These are phyloP conservation scores for Mycena metata DNA, from an alignment of 768 basidiomycete genomes.

Conservation along the genomic window DNA sequence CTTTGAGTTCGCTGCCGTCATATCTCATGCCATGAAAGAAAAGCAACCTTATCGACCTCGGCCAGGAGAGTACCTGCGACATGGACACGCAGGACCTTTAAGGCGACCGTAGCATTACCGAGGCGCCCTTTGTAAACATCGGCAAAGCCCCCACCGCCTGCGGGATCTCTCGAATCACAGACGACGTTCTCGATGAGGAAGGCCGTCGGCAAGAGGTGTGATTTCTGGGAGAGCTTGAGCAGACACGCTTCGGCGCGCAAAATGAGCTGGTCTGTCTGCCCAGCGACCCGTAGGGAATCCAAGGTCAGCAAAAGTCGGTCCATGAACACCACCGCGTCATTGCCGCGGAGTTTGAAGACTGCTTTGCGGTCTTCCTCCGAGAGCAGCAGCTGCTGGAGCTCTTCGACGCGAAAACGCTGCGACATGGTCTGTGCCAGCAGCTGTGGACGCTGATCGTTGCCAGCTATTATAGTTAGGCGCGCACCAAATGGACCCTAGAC, in stretches of 20 bases:
- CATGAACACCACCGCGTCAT: slow-evolving; percentile 4
- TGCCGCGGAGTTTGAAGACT: slow-evolving; percentile 6
- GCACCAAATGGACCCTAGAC: too few relatives aligned
- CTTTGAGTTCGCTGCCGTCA: neutral
- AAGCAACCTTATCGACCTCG: slow-evolving; percentile 3
- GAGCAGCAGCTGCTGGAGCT: slow-evolving; percentile 3
- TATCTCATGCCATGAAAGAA: neutral
- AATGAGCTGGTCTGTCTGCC: slow-evolving; percentile 7
- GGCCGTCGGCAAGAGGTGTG: slow-evolving; percentile 1
- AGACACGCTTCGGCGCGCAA: slow-evolving; percentile 2
- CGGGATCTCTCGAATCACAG: slow-evolving; percentile 8
- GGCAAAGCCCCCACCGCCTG: slow-evolving; percentile 1
- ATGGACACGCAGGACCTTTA: slow-evolving; percentile 5
- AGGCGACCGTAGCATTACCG: neutral
- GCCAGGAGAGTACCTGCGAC: slow-evolving; percentile 2
- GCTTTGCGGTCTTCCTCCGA: slow-evolving; percentile 6
- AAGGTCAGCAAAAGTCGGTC: slow-evolving; percentile 3
- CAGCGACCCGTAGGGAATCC: neutral
- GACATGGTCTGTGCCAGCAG: neutral
- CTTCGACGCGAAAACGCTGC: neutral
- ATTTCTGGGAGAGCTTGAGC: slow-evolving; percentile 9
- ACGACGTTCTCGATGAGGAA: slow-evolving; percentile 9
- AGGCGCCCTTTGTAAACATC: slow-evolving; percentile 6
- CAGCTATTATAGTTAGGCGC: too few relatives aligned
- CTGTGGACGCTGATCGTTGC: too few relatives aligned